Evolutionary conservation across 345 rosid genomes (phyloP).

Genomic region (Acer saccharum): DNA sequence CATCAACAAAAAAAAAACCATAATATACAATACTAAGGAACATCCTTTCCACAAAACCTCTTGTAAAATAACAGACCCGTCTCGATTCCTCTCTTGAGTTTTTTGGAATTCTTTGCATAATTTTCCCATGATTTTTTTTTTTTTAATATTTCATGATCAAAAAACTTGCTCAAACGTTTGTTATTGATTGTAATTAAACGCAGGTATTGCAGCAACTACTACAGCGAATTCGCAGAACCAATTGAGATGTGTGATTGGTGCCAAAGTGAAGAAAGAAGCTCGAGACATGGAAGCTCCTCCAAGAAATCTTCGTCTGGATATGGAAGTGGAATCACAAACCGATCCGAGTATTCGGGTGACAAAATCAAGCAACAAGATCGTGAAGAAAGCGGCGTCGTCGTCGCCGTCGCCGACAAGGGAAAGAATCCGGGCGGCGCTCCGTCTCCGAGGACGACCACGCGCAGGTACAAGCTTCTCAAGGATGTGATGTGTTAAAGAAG

Average conservation of each 20-base stretch:
- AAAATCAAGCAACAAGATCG: constrained; percentile 62
- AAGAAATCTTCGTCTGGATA: constrained; percentile 41
- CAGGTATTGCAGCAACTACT: constrained; percentile 94
- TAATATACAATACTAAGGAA: constrained; percentile 4
- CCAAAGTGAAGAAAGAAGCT: constrained; percentile 60
- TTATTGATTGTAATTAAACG: constrained; percentile 6
- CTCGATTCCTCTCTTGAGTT: not conserved
- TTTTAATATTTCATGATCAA: not conserved
- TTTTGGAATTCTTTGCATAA: not conserved
- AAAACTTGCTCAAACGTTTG: not conserved
- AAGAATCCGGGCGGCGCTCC: constrained; percentile 56
- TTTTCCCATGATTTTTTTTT: not conserved
- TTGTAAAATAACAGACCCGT: too few relatives aligned
- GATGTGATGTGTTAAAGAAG: constrained; percentile 85
- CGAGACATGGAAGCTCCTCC: constrained; percentile 44
- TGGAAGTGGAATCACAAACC: constrained; percentile 40
- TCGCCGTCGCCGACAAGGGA: constrained; percentile 43
- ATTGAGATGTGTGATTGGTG: constrained; percentile 90
- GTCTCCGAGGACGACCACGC: constrained; percentile 76
- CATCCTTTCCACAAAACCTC: not conserved
- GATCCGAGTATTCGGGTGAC: constrained; percentile 61
- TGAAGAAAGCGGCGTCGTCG: constrained; percentile 25
- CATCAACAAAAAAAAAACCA: constrained; percentile 17
- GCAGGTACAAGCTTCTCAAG: constrained; percentile 99
- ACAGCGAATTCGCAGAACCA: constrained; percentile 63